Evolutionary conservation across 257 asterid genomes (phyloP).

Genomic region (Handroanthus guayacan): DNA sequence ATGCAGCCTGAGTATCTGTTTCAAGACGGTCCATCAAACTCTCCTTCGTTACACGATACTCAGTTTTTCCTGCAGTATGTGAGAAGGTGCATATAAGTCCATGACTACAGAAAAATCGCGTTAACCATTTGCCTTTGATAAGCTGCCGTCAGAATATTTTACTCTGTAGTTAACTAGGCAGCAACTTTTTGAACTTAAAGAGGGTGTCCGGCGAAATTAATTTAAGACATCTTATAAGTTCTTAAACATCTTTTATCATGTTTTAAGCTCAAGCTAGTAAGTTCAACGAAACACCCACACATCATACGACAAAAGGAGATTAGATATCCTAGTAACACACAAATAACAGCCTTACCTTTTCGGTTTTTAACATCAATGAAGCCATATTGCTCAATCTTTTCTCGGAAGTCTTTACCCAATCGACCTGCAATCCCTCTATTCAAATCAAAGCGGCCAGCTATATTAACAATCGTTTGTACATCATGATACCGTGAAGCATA

Average conservation of each 20-base stretch:
- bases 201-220: no score
- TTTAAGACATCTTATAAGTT: no score
- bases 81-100: background rate
- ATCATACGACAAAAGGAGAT: background rate
- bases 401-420: slow-evolving; percentile 71
- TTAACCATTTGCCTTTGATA: background rate
- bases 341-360: slow-evolving; percentile 51
- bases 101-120: background rate
- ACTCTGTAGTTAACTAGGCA: background rate
- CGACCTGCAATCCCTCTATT: slow-evolving; percentile 87
- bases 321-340: background rate
- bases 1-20: slow-evolving; percentile 68
- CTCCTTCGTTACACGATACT: slow-evolving; percentile 75
- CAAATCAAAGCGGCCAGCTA: slow-evolving; percentile 84
- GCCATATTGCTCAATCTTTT: slow-evolving; percentile 63
- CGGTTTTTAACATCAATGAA: slow-evolving; percentile 73
- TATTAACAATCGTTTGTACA: slow-evolving; percentile 60
- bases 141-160: background rate
- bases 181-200: background rate
- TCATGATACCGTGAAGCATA: slow-evolving; percentile 74
- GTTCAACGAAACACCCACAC: no score
- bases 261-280: no score
- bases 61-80: slow-evolving; percentile 55
- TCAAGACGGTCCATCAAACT: slow-evolving; percentile 80
- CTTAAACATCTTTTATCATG: no score